Conservation (phyloP, 768 basidiomycete species). For the Exidia glandulosa region DNA sequence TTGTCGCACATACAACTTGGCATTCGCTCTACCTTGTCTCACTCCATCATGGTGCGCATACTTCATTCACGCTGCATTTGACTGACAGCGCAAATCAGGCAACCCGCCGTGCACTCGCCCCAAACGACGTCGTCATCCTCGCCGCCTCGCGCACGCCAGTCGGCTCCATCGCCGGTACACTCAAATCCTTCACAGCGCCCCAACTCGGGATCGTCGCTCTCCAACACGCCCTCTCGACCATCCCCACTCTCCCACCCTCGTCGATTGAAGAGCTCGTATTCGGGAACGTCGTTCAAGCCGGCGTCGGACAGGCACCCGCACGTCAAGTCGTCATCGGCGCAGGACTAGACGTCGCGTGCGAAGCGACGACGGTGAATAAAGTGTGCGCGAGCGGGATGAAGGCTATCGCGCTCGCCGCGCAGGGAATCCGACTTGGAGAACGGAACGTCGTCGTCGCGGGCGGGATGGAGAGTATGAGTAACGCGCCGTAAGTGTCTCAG, state of each 20-base stretch:
- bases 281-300: slow-evolving; percentile 96
- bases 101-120: too few species aligned
- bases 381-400: slow-evolving; percentile 98
- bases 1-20: too few species aligned
- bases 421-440: slow-evolving; percentile 80
- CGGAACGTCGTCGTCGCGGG: slow-evolving; percentile 83
- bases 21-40: too few species aligned
- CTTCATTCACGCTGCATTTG: too few species aligned
- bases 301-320: slow-evolving; percentile 96
- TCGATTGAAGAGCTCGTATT: slow-evolving; percentile 93
- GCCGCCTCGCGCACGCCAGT: slow-evolving; percentile 90
- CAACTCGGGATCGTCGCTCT: slow-evolving; percentile 84
- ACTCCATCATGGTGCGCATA: too few species aligned
- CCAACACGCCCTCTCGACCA: slow-evolving; percentile 78
- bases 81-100: too few species aligned
- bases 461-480: slow-evolving; percentile 99
- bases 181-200: slow-evolving; percentile 82
- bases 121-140: slow-evolving; percentile 86
- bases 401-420: slow-evolving; percentile 86
- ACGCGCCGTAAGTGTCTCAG: slow-evolving; percentile 74
- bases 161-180: slow-evolving; percentile 80
- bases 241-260: slow-evolving; percentile 69
- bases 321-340: slow-evolving; percentile 89
- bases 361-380: slow-evolving; percentile 99
- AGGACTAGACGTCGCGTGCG: slow-evolving; percentile 71